These are phyloP conservation scores for Breviolum minutum DNA, from an alignment of 73 alveolate species.

Conservation along the genomic window DNA sequence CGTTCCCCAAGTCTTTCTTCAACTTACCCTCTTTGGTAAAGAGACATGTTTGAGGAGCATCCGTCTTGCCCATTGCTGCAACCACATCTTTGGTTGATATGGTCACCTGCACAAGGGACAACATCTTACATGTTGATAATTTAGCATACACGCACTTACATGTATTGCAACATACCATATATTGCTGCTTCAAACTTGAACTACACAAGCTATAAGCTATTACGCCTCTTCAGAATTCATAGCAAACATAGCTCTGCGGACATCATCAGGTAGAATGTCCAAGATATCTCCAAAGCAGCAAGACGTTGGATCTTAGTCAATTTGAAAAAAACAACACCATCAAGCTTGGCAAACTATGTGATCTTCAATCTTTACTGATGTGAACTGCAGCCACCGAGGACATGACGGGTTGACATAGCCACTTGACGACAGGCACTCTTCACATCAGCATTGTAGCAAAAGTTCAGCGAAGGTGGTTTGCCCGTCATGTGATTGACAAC, in stretches of 20 bases:
- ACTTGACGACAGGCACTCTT: conserved; percentile 14
- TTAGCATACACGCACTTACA: no score
- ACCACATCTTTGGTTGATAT: conserved; percentile 10
- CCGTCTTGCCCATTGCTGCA: background rate
- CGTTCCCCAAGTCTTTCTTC: background rate
- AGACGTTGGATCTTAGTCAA: conserved; percentile 23
- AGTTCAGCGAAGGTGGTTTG: conserved; percentile 6
- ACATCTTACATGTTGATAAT: no score
- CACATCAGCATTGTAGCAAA: conserved; percentile 15
- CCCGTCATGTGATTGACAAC: background rate
- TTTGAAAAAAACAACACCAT: background rate
- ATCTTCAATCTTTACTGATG: background rate
- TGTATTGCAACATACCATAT: no score
- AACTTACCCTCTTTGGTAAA: background rate
- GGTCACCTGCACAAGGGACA: background rate
- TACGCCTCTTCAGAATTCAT: background rate
- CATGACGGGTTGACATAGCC: conserved; percentile 25
- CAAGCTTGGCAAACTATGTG: background rate
- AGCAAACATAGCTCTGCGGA: background rate
- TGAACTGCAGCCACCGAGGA: background rate
- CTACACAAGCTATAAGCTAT: background rate
- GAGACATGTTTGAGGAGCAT: background rate
- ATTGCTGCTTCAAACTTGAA: no score
- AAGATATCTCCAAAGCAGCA: conserved; percentile 56
- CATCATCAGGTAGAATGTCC: background rate